Base-by-base conservation (phyloP, 1,139 yeast genomes). In the Candida dubliniensis region DNA sequence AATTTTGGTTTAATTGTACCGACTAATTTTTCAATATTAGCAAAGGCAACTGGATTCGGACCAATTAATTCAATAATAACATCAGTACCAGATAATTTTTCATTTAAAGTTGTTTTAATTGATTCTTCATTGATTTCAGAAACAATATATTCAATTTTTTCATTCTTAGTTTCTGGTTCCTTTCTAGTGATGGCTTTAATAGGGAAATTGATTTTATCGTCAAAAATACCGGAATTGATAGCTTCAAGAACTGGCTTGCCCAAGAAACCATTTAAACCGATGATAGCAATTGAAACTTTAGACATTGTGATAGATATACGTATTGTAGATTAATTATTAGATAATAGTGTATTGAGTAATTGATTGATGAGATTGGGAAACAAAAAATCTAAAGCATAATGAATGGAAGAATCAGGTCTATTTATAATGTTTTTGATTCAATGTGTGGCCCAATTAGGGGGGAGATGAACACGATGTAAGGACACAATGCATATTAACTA, bases 211-310 rank as follows among this genome's bases (percentile, higher is more conserved):
- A 76, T 59, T 50, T 76, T 74, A 46, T 62, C 62, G 14, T 64
- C 63, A 55, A 80, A 79, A 13, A 62, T 50, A n/a, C 71, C 57
- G 7, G 76, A 66, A 9, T 70, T 55, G 40, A 81, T 61, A 4
- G 82, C 81, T 2, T 63, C 64, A 31, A 81, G 44, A 15, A 70
- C 63, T 38, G 79, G 77, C 45, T 63, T 56, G 31, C 84, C 86
- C 38, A 82, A 63, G 49, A 61, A 50, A 29, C 88, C 87, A 47
- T 71, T 67, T 40, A 73, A 56, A 34, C 87, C 87, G 47, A 77
- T 57, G 44, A 82, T 59, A 30, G 83, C 87, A 52, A 82, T 61
- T 38, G 71, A 53, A 11, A 51, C 54, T 50, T 57, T 57, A 23
- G 54, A 44, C 52, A 47, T 47, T 38, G 31, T 40, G 11, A 30